Conservation (phyloP, 2,329 filamentous ascomycete genomes). For the Microcera coccophila region DNA sequence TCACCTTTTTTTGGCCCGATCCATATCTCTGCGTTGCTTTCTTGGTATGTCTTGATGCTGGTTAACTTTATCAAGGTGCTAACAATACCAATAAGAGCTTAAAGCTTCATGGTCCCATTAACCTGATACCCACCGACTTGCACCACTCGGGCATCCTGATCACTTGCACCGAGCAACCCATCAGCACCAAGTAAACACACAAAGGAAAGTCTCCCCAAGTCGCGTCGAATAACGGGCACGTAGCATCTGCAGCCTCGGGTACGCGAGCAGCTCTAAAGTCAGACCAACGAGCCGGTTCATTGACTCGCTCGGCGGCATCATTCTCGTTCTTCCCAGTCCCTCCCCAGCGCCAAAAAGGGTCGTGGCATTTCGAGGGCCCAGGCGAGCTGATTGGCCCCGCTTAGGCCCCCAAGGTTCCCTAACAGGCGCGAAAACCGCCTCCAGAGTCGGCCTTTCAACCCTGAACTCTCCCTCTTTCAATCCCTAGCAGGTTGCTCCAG, state of each 20-base stretch:
- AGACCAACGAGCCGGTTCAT: background rate
- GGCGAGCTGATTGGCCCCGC: conserved; percentile 31
- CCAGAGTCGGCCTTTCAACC: conserved; percentile 20
- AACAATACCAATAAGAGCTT: no score
- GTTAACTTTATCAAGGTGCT: no score
- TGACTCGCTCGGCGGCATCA: no score
- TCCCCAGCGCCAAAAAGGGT: conserved; percentile 7
- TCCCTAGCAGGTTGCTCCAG: conserved; percentile 23
- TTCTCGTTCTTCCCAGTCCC: background rate
- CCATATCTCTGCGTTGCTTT: no score
- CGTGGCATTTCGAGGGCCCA: conserved; percentile 26
- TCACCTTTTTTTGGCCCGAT: no score
- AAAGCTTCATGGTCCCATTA: no score
- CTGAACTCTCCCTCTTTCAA: conserved; percentile 27
- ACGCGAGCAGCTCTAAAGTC: no score
- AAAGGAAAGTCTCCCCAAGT: background rate
- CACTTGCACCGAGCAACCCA: background rate
- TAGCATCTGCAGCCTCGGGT: no score
- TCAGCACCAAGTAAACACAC: background rate
- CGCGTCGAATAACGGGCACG: background rate
- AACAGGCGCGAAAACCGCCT: conserved; percentile 30
- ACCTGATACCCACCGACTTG: no score
- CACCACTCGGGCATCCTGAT: background rate
- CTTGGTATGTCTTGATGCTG: no score
- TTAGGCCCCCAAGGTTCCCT: conserved; percentile 21